Evolutionary conservation across 306 rosid genomes (phyloP).

Genomic region (Trifolium dubium): DNA sequence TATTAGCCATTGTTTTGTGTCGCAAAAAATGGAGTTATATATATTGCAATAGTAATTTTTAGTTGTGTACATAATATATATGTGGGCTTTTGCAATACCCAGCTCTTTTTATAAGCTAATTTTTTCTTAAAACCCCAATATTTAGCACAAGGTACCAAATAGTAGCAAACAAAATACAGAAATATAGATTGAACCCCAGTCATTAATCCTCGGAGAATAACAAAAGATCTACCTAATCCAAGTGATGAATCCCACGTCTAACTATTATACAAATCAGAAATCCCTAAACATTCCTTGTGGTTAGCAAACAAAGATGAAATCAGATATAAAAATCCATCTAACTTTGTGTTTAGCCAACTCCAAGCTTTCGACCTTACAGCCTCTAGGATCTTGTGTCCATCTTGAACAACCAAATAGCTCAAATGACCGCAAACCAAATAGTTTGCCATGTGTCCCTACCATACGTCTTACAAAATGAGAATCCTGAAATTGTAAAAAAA

Average conservation of each 20-base stretch:
- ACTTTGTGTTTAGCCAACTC: background rate
- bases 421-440: background rate
- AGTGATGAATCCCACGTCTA: background rate
- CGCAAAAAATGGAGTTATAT: background rate
- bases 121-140: background rate
- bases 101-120: background rate
- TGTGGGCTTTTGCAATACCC: background rate
- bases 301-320: background rate
- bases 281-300: background rate
- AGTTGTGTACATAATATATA: background rate
- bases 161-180: background rate
- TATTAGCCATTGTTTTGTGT: slow-evolving; percentile 19
- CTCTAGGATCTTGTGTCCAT: background rate
- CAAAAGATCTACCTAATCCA: background rate
- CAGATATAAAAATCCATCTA: background rate
- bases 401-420: background rate
- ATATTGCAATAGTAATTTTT: slow-evolving; percentile 8
- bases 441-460: background rate
- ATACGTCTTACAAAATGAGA: background rate
- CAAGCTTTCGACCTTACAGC: background rate
- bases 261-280: background rate
- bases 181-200: background rate
- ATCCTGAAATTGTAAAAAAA: background rate
- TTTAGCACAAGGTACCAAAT: background rate
- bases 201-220: background rate